Evolutionary conservation across 345 rosid species (phyloP), one percentile per base, ranked within the genome.

Genomic region (Limnanthes douglasii): DNA sequence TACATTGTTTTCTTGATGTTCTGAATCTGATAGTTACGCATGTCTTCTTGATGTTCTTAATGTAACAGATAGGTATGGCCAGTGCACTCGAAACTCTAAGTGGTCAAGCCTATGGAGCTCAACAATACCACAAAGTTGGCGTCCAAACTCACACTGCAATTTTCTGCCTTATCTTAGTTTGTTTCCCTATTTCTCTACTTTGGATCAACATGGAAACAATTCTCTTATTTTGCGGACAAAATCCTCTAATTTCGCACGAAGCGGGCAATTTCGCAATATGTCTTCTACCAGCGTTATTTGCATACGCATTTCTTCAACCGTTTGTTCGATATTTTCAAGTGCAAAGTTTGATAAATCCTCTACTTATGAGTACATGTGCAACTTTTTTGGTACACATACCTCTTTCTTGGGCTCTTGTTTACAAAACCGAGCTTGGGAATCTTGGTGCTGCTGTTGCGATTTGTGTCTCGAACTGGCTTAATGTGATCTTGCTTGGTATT

Each of bases 21-120:
- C 2, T 11, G 38, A 2, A 14, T 5, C 19, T 41, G 14, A 15
- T 22, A 0, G 20, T 5, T 14, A 9, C 20, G 8, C 24, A 20
- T 1, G 2, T 30, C 13, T 6, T 10, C 3, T 11, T 5, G 2
- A 30, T 6, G 5, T 4, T 30, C 2, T 30, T 5, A 30, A 10
- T 8, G 33, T n/a, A n/a, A 40, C 56, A 64, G 70, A 4, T 59
- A 32, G 65, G 70, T 15, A 54, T 64, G 70, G 49, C 65, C 9
- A 54, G 52, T 38, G 65, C 65, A 16, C 25, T 64, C 54, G 70
- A 64, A 46, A 64, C 70, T 3, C 31, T 64, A 23, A 54, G 59
- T 18, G 65, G 70, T 15, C 70, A 64, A 46, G 65, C 70, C 13
- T 64, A 50, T 50, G 70, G 70, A 50, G 70, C 70, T 28, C 34